Percentiles rank a stretch among this genome's conserved stretches.
These are phyloP conservation scores for Pistacia vera DNA, from an alignment of 345 rosid genomes.

Conservation along the genomic window DNA sequence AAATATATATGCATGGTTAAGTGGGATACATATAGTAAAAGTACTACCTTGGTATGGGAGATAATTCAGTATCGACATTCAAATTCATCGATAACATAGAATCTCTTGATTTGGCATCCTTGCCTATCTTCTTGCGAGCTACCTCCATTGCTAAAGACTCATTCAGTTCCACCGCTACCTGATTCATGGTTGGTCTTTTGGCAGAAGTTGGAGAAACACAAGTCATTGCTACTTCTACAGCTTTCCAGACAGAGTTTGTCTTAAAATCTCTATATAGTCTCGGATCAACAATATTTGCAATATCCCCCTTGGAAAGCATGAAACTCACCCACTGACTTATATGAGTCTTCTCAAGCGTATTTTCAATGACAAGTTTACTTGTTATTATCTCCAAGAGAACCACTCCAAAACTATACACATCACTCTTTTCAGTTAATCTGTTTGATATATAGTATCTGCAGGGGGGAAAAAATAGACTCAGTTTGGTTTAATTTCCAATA, in stretches of 20 bases:
- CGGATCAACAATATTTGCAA: constrained; percentile 27
- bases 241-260: constrained; percentile 26
- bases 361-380: constrained; percentile 29
- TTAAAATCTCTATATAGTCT: constrained; percentile 9
- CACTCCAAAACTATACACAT: constrained; percentile 48
- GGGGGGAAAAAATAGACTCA: neutral
- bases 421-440: constrained; percentile 38
- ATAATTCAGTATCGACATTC: neutral
- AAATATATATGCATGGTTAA: too few species aligned
- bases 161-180: constrained; percentile 19
- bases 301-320: neutral
- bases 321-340: constrained; percentile 35
- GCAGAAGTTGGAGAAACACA: constrained; percentile 14
- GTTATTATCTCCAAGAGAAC: constrained; percentile 43
- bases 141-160: constrained; percentile 13
- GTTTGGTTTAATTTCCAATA: neutral
- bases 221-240: constrained; percentile 23
- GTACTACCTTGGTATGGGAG: neutral
- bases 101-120: neutral
- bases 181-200: constrained; percentile 29
- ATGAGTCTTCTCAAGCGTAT: constrained; percentile 12
- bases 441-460: constrained; percentile 33
- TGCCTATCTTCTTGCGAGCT: neutral
- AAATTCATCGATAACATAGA: neutral
- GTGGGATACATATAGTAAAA: neutral